phyloP scores from a whole-genome alignment of 2,329 filamentous ascomycete genomes.

The Fusarium oxysporum region DNA sequence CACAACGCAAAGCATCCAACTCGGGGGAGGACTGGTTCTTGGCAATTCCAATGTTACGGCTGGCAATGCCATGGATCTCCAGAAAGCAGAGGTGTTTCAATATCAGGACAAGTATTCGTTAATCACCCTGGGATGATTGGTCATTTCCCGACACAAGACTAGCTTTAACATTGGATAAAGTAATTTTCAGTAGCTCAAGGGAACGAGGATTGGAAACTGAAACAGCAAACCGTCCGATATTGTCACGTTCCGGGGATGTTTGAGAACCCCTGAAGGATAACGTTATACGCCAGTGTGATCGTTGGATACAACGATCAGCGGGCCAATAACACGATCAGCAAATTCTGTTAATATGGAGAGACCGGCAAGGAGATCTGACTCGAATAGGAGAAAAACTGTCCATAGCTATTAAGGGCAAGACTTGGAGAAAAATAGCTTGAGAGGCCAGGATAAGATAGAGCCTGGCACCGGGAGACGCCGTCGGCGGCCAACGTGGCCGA shows the following conservation, averaged over 20 bases:
- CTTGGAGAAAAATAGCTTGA: not conserved
- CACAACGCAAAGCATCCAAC: constrained; percentile 5
- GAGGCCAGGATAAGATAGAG: constrained; percentile 1
- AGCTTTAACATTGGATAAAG: not conserved
- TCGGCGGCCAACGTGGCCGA: constrained; percentile 4
- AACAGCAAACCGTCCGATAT: constrained; percentile 16
- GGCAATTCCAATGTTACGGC: constrained; percentile 1
- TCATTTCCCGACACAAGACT: not conserved
- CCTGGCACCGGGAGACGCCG: constrained; percentile 15
- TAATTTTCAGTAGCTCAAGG: not conserved
- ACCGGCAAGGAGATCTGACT: constrained; percentile 1
- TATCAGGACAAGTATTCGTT: not conserved
- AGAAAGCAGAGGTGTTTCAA: not conserved
- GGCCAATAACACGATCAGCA: not conserved
- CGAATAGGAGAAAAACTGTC: constrained; percentile 21
- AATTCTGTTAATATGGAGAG: not conserved
- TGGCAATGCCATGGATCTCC: not conserved
- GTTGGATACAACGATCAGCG: not conserved
- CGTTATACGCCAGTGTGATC: constrained; percentile 7
- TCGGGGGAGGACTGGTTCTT: constrained; percentile 4
- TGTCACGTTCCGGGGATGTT: not conserved
- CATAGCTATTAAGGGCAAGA: not conserved
- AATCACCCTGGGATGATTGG: not conserved
- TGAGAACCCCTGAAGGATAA: constrained; percentile 6
- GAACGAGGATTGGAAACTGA: constrained; percentile 10